Percentiles rank a stretch among this genome's conserved stretches.
These are phyloP conservation scores for Trichoderma sp. DNA, from an alignment of 2,329 filamentous ascomycete species.

Conservation along the genomic window DNA sequence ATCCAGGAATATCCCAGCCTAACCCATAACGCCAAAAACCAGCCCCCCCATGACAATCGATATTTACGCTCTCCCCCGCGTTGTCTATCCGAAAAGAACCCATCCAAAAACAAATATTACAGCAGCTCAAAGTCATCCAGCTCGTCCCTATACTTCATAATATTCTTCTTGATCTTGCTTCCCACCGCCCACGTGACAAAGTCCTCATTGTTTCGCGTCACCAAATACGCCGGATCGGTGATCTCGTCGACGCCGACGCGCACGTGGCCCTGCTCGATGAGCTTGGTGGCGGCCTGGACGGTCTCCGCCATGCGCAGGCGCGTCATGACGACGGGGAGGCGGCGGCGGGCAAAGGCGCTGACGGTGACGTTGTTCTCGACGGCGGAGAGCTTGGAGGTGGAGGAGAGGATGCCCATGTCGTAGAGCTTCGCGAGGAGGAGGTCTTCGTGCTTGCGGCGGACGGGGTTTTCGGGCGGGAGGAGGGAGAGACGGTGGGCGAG, in stretches of 20 bases:
- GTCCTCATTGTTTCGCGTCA: conserved; percentile 88
- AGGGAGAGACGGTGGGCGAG: conserved; percentile 84
- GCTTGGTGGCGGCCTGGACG: conserved; percentile 76
- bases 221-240: conserved; percentile 84
- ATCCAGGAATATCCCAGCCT: not conserved
- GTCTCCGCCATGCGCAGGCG: conserved; percentile 88
- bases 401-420: conserved; percentile 82
- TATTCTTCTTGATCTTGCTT: conserved; percentile 95
- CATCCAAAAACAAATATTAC: conserved; percentile 40
- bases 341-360: conserved; percentile 76
- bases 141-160: conserved; percentile 91
- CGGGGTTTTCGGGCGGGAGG: conserved; percentile 73
- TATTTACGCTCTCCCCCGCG: not conserved
- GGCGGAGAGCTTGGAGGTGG: conserved; percentile 71
- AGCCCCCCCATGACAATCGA: not conserved
- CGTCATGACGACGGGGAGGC: conserved; percentile 88
- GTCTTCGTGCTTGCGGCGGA: conserved; percentile 79
- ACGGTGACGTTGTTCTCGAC: conserved; percentile 90
- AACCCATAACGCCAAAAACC: conserved; percentile 12
- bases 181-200: conserved; percentile 95
- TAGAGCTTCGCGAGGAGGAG: conserved; percentile 87
- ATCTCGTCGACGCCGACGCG: conserved; percentile 86
- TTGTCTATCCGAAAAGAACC: not conserved
- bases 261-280: conserved; percentile 93
- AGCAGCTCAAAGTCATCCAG: conserved; percentile 93